Evolutionary conservation across 2,329 filamentous ascomycete genomes (phyloP).

Genomic region (Trichoderma endophyticum): DNA sequence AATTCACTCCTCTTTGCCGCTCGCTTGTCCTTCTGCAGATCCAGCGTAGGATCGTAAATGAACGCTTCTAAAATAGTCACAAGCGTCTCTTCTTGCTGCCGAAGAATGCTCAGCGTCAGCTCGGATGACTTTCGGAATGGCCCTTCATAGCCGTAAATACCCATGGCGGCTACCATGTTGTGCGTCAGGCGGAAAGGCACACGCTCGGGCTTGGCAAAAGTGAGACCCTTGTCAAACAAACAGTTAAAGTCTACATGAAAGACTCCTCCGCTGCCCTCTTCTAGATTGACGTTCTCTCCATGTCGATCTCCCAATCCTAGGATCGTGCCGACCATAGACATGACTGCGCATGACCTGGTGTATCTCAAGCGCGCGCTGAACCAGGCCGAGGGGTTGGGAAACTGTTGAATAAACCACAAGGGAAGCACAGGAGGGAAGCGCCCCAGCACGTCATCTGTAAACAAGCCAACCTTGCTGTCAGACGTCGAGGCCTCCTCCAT

Average conservation of each 20-base stretch:
- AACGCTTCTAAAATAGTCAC: conserved; percentile 98
- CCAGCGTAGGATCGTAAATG: conserved; percentile 92
- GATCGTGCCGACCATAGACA: conserved; percentile 99
- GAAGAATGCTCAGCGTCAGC: conserved; percentile 76
- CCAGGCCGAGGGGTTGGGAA: conserved; percentile 89
- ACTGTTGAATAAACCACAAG: conserved; percentile 93
- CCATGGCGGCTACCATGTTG: conserved; percentile 98
- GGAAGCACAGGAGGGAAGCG: conserved; percentile 82
- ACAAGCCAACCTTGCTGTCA: conserved; percentile 63
- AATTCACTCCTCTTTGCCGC: conserved; percentile 35
- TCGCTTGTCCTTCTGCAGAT: conserved; percentile 71
- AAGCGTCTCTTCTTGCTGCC: conserved; percentile 90
- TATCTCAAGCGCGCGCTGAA: conserved; percentile 85
- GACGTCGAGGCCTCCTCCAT: conserved; percentile 62
- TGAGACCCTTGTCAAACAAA: conserved; percentile 95
- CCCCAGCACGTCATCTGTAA: conserved; percentile 61
- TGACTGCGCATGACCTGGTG: conserved; percentile 90
- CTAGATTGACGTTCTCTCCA: conserved; percentile 93
- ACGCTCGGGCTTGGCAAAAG: conserved; percentile 89
- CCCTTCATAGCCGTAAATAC: conserved; percentile 87
- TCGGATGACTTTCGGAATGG: conserved; percentile 91
- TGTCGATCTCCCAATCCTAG: conserved; percentile 91
- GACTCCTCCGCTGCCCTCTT: conserved; percentile 88
- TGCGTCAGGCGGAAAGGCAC: conserved; percentile 96
- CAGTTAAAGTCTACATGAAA: conserved; percentile 99